phyloP scores from a whole-genome alignment of 2,329 filamentous ascomycete species.

The Venturia nashicola region DNA sequence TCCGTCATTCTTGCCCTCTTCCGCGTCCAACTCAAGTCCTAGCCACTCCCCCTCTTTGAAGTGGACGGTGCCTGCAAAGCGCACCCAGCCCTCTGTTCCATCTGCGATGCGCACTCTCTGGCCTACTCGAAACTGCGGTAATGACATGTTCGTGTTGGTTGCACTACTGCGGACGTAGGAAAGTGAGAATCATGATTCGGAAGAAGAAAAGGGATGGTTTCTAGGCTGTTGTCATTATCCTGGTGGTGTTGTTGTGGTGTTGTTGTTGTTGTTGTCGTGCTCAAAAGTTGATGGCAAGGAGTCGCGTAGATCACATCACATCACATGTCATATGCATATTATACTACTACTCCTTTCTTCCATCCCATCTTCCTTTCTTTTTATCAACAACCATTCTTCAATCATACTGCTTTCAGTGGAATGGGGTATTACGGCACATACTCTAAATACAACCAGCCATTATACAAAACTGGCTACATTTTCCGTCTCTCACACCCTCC shows the following conservation, averaged over 20 bases:
- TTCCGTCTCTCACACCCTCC: neutral
- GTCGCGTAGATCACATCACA: neutral
- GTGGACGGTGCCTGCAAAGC: slow-evolving; percentile 66
- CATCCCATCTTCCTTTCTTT: neutral
- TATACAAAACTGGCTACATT: neutral
- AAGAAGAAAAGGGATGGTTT: neutral
- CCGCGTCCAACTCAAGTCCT: slow-evolving; percentile 73
- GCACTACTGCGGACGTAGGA: neutral
- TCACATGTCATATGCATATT: no score
- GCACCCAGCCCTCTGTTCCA: slow-evolving; percentile 63
- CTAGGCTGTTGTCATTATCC: neutral
- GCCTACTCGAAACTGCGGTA: slow-evolving; percentile 29
- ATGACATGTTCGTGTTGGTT: neutral
- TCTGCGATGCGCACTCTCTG: slow-evolving; percentile 71
- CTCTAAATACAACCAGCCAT: neutral
- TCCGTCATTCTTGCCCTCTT: slow-evolving; percentile 86
- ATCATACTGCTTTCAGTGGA: neutral
- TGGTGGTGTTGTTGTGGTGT: neutral
- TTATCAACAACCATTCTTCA: neutral
- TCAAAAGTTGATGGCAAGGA: neutral
- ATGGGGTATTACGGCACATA: neutral
- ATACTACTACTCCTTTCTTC: no score
- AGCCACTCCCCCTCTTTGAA: slow-evolving; percentile 82
- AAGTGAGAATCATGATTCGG: neutral
- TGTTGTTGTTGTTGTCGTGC: neutral